These are phyloP conservation scores for Xylariales sp. DNA, from an alignment of 2,329 filamentous ascomycete genomes.

Conservation along the genomic window DNA sequence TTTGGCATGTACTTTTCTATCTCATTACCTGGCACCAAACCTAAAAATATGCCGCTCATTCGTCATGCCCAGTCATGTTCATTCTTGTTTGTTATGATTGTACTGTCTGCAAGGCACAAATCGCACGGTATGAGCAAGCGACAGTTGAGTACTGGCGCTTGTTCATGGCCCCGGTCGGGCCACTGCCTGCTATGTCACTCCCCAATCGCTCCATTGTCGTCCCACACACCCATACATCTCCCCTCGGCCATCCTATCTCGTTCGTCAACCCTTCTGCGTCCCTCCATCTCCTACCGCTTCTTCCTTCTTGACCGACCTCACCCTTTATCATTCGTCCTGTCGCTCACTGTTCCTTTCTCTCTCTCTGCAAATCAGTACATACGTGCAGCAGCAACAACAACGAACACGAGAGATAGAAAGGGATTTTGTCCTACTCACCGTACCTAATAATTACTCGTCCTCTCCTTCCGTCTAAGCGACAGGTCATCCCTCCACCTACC, in stretches of 20 bases:
- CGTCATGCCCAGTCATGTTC: too few relatives aligned
- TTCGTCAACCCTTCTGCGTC: slow-evolving; percentile 15
- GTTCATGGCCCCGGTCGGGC: slow-evolving; percentile 8
- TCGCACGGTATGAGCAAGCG: too few relatives aligned
- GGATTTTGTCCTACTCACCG: slow-evolving; percentile 22
- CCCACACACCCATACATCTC: slow-evolving; percentile 22
- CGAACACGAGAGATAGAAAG: slow-evolving; percentile 23
- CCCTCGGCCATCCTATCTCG: slow-evolving; percentile 16
- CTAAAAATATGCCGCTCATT: too few relatives aligned
- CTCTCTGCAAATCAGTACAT: slow-evolving; percentile 17
- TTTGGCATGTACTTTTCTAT: too few relatives aligned
- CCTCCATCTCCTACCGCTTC: slow-evolving; percentile 23
- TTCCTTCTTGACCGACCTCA: slow-evolving; percentile 20
- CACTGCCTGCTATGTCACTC: slow-evolving; percentile 10
- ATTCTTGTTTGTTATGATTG: too few relatives aligned
- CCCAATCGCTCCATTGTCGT: slow-evolving; percentile 26
- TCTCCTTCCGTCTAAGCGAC: slow-evolving; percentile 13
- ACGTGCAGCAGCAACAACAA: slow-evolving; percentile 17
- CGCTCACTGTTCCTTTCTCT: slow-evolving; percentile 28
- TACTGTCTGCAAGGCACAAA: too few relatives aligned
- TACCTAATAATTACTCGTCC: slow-evolving; percentile 25
- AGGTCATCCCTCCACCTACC: background rate
- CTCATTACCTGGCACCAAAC: too few relatives aligned
- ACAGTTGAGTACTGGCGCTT: too few relatives aligned
- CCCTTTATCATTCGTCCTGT: slow-evolving; percentile 22